These are phyloP conservation scores for Cercospora beticola DNA, from an alignment of 2,329 filamentous ascomycete species.

Conservation along the genomic window DNA sequence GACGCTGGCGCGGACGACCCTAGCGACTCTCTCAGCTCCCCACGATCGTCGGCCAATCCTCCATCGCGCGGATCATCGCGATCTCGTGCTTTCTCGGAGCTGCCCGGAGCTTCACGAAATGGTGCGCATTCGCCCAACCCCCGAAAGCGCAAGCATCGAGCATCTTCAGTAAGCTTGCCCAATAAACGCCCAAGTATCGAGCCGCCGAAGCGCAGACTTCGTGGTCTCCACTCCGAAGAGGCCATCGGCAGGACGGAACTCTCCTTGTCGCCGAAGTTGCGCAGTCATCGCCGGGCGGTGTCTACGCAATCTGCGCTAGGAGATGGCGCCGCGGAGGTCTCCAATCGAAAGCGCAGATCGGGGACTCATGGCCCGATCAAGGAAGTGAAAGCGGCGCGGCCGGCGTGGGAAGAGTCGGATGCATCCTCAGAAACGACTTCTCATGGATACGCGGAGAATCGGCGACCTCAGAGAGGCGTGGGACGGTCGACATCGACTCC, in stretches of 20 bases:
- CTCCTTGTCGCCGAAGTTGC: slow-evolving; percentile 61
- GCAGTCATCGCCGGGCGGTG: slow-evolving; percentile 61
- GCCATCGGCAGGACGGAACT: slow-evolving; percentile 35
- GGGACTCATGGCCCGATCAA: slow-evolving; percentile 52
- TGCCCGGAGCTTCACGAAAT: slow-evolving; percentile 26
- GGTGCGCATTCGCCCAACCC: slow-evolving; percentile 35
- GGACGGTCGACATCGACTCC: slow-evolving; percentile 55
- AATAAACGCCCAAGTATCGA: slow-evolving; percentile 37
- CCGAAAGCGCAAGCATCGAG: slow-evolving; percentile 41
- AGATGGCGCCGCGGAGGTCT: slow-evolving; percentile 47
- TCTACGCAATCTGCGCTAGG: slow-evolving; percentile 63
- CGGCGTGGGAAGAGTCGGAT: slow-evolving; percentile 64
- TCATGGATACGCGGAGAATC: slow-evolving; percentile 61
- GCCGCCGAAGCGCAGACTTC: slow-evolving; percentile 29
- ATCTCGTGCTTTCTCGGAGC: slow-evolving; percentile 35
- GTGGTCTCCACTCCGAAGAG: slow-evolving; percentile 35
- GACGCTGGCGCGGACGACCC: slow-evolving; percentile 26
- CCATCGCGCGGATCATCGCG: slow-evolving; percentile 30
- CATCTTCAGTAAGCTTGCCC: slow-evolving; percentile 37
- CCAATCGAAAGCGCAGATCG: slow-evolving; percentile 39
- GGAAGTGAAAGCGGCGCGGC: slow-evolving; percentile 30
- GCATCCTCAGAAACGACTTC: slow-evolving; percentile 41
- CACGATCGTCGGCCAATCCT: slow-evolving; percentile 28
- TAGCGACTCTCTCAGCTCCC: slow-evolving; percentile 37
- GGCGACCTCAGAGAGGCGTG: slow-evolving; percentile 57